Percentiles rank a stretch among this genome's conserved stretches.
These are phyloP conservation scores for Ophiosphaerella narmari DNA, from an alignment of 2,329 filamentous ascomycete species.

Conservation along the genomic window DNA sequence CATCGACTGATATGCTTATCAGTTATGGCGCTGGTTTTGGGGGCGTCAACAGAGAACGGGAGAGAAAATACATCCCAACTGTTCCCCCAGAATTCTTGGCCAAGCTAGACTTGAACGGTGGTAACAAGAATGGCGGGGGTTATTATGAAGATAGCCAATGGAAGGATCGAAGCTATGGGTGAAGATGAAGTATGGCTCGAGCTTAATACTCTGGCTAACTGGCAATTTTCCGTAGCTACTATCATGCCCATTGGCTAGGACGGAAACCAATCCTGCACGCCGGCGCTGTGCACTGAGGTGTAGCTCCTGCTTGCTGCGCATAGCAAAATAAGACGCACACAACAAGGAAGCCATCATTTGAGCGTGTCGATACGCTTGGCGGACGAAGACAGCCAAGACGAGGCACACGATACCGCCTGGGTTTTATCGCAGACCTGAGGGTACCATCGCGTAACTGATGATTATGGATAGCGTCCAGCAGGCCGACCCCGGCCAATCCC, in stretches of 20 bases:
- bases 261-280: background rate
- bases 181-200: constrained; percentile 13
- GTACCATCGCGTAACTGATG: too few species aligned
- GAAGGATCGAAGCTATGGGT: constrained; percentile 42
- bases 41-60: constrained; percentile 86
- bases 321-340: too few species aligned
- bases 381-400: too few species aligned
- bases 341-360: too few species aligned
- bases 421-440: too few species aligned
- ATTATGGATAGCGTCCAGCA: too few species aligned
- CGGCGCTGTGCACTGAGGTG: too few species aligned
- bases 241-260: background rate
- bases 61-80: constrained; percentile 93
- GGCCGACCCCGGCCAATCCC: too few species aligned
- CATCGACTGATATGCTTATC: constrained; percentile 95
- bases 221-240: background rate
- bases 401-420: too few species aligned
- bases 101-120: constrained; percentile 71
- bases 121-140: constrained; percentile 34
- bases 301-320: too few species aligned
- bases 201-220: background rate
- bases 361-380: too few species aligned
- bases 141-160: constrained; percentile 41
- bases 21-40: constrained; percentile 95
- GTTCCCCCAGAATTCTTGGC: constrained; percentile 91